Conservation (phyloP, 108 stramenopile genomes). For the Epipyxis sp. region DNA sequence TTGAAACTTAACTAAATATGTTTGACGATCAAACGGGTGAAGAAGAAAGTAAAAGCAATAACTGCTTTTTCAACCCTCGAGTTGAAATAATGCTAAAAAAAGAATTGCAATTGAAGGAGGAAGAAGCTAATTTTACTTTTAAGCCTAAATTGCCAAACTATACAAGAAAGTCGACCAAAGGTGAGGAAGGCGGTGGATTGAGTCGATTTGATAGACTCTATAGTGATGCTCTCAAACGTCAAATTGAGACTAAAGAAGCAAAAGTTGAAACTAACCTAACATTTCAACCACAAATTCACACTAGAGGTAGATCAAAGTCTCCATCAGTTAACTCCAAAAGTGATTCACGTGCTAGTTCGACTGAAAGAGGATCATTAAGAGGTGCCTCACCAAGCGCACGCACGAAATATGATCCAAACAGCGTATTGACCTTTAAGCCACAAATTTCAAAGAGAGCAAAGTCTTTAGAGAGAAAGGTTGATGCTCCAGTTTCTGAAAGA, state of each 20-base stretch:
- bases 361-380: not conserved
- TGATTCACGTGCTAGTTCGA: not conserved
- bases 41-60: too few species aligned
- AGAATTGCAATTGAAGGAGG: not conserved
- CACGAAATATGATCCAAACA: not conserved
- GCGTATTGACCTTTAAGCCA: conserved; percentile 7
- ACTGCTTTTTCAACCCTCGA: too few species aligned
- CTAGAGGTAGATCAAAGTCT: not conserved
- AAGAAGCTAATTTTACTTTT: conserved; percentile 10
- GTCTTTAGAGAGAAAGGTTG: conserved; percentile 2
- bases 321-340: not conserved
- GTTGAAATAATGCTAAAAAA: not conserved
- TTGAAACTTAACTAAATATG: too few species aligned
- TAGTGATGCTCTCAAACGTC: not conserved
- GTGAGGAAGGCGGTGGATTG: not conserved
- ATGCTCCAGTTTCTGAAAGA: not conserved
- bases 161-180: not conserved
- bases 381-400: not conserved
- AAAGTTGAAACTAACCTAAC: not conserved
- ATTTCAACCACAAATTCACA: not conserved
- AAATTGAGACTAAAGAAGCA: not conserved
- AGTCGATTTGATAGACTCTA: conserved; percentile 18
- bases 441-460: not conserved
- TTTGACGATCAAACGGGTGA: too few species aligned
- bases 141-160: not conserved